Evolutionary conservation across 192 early-diverging fungal genomes (phyloP).

Genomic region (Thoreauomyces humboldtii): DNA sequence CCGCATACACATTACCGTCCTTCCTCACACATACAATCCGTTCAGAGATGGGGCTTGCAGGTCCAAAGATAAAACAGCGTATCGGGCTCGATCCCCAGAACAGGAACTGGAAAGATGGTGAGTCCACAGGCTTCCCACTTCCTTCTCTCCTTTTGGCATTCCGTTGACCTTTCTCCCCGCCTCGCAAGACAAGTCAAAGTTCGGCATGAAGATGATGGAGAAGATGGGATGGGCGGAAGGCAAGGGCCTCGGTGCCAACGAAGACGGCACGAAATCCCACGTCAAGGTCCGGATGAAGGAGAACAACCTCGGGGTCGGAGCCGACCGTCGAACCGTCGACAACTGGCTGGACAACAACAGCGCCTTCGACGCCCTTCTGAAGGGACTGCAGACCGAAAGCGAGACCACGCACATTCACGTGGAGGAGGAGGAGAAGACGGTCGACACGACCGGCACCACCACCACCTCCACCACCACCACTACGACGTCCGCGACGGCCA

Average conservation of each 20-base stretch:
- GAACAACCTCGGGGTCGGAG: conserved; percentile 87
- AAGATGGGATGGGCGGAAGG: conserved; percentile 97
- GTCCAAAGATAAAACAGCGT: conserved; percentile 69
- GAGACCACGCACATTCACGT: conserved; percentile 8
- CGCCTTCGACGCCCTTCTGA: conserved; percentile 79
- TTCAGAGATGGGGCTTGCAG: conserved; percentile 79
- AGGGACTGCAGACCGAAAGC: conserved; percentile 67
- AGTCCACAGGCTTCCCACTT: background rate
- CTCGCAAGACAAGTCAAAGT: conserved; percentile 67
- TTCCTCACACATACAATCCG: no score
- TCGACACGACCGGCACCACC: background rate
- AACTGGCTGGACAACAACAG: conserved; percentile 95
- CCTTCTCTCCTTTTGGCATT: background rate
- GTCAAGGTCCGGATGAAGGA: conserved; percentile 85
- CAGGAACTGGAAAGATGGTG: conserved; percentile 82
- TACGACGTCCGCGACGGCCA: background rate
- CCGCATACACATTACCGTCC: no score
- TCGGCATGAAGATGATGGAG: conserved; percentile 86
- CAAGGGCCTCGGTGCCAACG: conserved; percentile 86
- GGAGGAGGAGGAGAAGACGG: conserved; percentile 13
- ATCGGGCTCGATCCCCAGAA: conserved; percentile 90
- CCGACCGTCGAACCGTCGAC: conserved; percentile 77
- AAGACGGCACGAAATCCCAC: conserved; percentile 80
- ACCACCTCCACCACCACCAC: conserved; percentile 4
- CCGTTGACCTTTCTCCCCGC: background rate